Percentiles rank a stretch among this genome's conserved stretches.
Conservation (phyloP, 148 eudicot genomes). For the Polygonum maritimum region DNA sequence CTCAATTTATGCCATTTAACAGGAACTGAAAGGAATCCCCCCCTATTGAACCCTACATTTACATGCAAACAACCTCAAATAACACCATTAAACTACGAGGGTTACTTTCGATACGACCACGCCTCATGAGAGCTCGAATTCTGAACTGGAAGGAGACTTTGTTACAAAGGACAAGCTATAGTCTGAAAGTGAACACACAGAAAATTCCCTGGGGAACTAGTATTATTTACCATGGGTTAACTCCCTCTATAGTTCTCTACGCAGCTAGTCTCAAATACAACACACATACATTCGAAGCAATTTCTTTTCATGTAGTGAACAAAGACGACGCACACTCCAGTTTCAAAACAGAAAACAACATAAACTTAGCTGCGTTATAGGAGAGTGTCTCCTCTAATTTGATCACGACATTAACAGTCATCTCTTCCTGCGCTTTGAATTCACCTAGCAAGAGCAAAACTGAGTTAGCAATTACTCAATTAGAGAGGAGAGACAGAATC, state of each 20-base stretch:
- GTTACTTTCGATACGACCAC: not conserved
- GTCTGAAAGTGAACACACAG: not conserved
- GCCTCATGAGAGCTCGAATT: not conserved
- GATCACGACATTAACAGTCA: not conserved
- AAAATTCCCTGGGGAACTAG: not conserved
- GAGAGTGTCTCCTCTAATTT: not conserved
- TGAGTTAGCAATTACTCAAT: not conserved
- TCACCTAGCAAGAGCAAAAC: not conserved
- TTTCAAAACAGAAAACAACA: slow-evolving; percentile 1
- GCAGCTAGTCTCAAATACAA: not conserved
- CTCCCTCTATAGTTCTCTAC: not conserved
- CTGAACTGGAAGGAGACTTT: not conserved
- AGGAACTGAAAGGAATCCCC: not conserved
- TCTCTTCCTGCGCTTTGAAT: slow-evolving; percentile 4
- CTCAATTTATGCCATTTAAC: not conserved
- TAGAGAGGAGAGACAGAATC: not conserved
- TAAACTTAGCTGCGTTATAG: slow-evolving; percentile 3
- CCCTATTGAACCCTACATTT: not conserved
- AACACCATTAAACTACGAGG: not conserved
- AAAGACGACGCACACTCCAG: slow-evolving; percentile 3
- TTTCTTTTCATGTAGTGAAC: not conserved
- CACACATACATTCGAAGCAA: not conserved
- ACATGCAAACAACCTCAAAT: not conserved
- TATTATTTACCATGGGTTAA: slow-evolving; percentile 9
- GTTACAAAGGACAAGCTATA: not conserved